A percentile compares a stretch with the other conserved stretches of the same genome.
These are phyloP conservation scores for Backusella parvicylindrica DNA, from an alignment of 192 early-diverging fungal species.

Conservation along the genomic window DNA sequence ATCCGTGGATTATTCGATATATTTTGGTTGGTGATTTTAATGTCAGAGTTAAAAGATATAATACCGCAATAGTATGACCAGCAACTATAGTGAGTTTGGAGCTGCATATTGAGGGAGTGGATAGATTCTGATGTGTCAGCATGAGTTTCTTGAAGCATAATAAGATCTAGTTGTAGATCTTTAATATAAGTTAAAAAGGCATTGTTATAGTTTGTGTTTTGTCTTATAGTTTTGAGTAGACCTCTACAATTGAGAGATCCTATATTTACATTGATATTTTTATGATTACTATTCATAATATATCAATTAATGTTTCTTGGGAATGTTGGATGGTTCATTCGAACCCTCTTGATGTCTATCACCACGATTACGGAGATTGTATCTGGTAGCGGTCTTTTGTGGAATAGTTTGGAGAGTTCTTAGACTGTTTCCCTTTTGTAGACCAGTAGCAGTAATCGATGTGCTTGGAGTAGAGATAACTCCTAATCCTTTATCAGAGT, in stretches of 20 bases:
- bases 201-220: neutral
- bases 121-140: too few species aligned
- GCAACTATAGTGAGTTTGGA: neutral
- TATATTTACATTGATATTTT: neutral
- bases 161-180: neutral
- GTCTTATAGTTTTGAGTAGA: neutral
- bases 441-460: neutral
- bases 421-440: neutral
- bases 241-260: neutral
- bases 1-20: too few species aligned
- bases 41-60: neutral
- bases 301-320: neutral
- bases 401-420: neutral
- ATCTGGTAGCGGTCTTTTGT: neutral
- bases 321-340: neutral
- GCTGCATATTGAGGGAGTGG: neutral
- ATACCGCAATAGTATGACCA: constrained; percentile 2
- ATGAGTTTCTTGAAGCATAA: neutral
- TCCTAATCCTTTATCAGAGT: too few species aligned
- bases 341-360: neutral
- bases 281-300: neutral
- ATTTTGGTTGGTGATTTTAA: too few species aligned
- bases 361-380: neutral
- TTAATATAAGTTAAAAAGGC: neutral
- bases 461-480: too few species aligned